A percentile compares a stretch with the other conserved stretches of the same genome.
phyloP scores from a whole-genome alignment of 768 basidiomycete genomes.

The Kwoniella newhampshirensis region DNA sequence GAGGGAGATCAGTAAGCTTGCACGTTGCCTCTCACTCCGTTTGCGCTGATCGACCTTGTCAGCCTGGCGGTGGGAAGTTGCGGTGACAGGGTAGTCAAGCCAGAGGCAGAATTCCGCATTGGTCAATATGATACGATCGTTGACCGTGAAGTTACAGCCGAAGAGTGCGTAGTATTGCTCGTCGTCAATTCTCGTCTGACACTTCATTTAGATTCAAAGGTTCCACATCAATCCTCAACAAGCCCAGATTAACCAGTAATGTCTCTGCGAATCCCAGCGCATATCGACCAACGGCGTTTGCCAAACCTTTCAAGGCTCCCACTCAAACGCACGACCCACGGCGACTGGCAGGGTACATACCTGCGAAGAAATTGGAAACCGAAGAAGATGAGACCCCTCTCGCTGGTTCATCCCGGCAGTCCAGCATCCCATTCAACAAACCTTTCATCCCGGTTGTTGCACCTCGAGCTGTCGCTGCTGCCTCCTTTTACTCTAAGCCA shows the following conservation, averaged over 20 bases:
- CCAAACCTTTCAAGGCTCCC: conserved; percentile 43
- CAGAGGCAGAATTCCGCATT: conserved; percentile 43
- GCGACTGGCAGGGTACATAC: conserved; percentile 24
- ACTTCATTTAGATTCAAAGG: conserved; percentile 24
- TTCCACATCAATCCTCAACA: conserved; percentile 33
- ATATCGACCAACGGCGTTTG: conserved; percentile 23
- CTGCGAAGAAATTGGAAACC: conserved; percentile 5
- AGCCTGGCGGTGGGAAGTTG: conserved; percentile 27
- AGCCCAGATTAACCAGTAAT: conserved; percentile 10
- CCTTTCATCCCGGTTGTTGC: neutral
- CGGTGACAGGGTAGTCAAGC: conserved; percentile 19
- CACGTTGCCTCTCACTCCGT: neutral
- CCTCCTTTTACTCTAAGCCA: conserved; percentile 38
- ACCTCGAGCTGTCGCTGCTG: conserved; percentile 9
- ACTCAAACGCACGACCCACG: conserved; percentile 26
- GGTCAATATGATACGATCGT: conserved; percentile 37
- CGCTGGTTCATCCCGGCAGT: conserved; percentile 17
- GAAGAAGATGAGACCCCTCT: neutral
- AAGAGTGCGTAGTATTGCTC: conserved; percentile 36
- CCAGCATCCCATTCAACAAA: neutral
- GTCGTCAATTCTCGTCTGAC: neutral
- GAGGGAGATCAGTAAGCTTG: conserved; percentile 43
- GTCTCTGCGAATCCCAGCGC: conserved; percentile 9
- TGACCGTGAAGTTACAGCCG: conserved; percentile 24
- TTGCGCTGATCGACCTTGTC: too few species aligned